Evolutionary conservation across 2,329 filamentous ascomycete species (phyloP).

Genomic region (Pseudogymnoascus sp.): DNA sequence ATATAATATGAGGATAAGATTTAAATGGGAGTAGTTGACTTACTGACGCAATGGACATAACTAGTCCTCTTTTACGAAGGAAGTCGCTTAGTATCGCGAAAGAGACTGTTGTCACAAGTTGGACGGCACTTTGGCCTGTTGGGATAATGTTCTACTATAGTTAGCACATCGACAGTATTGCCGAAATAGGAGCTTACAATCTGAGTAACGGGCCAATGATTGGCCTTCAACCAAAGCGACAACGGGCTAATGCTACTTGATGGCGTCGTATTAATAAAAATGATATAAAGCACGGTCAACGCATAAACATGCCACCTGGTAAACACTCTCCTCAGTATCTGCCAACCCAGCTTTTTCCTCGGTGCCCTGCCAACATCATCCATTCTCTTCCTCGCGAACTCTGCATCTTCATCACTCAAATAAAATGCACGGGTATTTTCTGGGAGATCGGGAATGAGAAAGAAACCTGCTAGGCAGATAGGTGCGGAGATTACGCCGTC

Average conservation of each 20-base stretch:
- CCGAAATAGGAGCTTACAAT: constrained; percentile 30
- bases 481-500: constrained; percentile 32
- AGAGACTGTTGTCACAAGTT: constrained; percentile 43
- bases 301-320: constrained; percentile 33
- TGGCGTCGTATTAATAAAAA: constrained; percentile 32
- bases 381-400: constrained; percentile 21
- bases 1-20: neutral
- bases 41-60: constrained; percentile 29
- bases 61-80: constrained; percentile 26
- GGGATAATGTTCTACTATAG: constrained; percentile 37
- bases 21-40: neutral
- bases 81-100: constrained; percentile 49
- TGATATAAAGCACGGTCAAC: constrained; percentile 31
- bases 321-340: constrained; percentile 23
- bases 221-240: constrained; percentile 35
- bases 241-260: constrained; percentile 32
- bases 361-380: constrained; percentile 21
- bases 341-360: constrained; percentile 23
- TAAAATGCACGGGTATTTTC: constrained; percentile 24
- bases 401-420: constrained; percentile 16
- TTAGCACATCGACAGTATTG: neutral
- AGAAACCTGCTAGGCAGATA: constrained; percentile 25
- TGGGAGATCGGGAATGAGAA: constrained; percentile 24
- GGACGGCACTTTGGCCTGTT: constrained; percentile 41
- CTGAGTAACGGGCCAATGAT: constrained; percentile 36